Conservation (phyloP, 805 yeast species). For the Hanseniaspora lachancei region DNA sequence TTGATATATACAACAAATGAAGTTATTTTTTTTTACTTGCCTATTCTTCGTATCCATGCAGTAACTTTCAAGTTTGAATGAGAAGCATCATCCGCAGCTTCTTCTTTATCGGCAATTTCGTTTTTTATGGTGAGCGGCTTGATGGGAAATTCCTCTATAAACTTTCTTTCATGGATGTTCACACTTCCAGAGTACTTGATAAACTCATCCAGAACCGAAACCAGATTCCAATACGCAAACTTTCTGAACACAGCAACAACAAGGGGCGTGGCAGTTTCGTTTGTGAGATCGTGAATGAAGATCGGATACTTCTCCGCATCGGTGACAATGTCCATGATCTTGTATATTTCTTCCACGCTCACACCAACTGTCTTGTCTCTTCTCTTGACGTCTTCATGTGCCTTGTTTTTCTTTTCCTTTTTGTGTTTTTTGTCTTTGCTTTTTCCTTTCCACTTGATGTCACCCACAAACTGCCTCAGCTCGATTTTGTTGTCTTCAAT, state of each 20-base stretch:
- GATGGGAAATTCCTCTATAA: slow-evolving; percentile 68
- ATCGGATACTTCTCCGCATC: slow-evolving; percentile 52
- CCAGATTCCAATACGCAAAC: slow-evolving; percentile 75
- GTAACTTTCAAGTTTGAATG: background rate
- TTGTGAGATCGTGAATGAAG: slow-evolving; percentile 78
- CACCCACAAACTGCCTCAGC: slow-evolving; percentile 55
- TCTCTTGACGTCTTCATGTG: slow-evolving; percentile 43
- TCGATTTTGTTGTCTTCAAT: slow-evolving; percentile 42
- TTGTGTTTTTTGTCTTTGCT: slow-evolving; percentile 14
- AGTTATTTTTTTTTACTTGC: background rate
- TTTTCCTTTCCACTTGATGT: slow-evolving; percentile 28
- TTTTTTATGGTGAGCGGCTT: slow-evolving; percentile 32
- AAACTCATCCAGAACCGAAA: slow-evolving; percentile 77
- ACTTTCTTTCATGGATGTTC: slow-evolving; percentile 68
- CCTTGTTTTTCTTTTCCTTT: background rate
- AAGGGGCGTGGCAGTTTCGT: slow-evolving; percentile 74
- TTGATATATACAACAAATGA: background rate
- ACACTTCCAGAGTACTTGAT: slow-evolving; percentile 61
- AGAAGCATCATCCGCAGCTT: slow-evolving; percentile 21
- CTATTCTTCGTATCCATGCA: slow-evolving; percentile 11
- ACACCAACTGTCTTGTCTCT: slow-evolving; percentile 77
- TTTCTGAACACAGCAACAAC: slow-evolving; percentile 78
- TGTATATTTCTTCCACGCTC: slow-evolving; percentile 46
- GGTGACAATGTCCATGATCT: slow-evolving; percentile 49
- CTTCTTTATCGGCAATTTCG: slow-evolving; percentile 32